Base-by-base conservation (phyloP, 1,284 basidiomycete species). In the Moesziomyces sp. region DNA sequence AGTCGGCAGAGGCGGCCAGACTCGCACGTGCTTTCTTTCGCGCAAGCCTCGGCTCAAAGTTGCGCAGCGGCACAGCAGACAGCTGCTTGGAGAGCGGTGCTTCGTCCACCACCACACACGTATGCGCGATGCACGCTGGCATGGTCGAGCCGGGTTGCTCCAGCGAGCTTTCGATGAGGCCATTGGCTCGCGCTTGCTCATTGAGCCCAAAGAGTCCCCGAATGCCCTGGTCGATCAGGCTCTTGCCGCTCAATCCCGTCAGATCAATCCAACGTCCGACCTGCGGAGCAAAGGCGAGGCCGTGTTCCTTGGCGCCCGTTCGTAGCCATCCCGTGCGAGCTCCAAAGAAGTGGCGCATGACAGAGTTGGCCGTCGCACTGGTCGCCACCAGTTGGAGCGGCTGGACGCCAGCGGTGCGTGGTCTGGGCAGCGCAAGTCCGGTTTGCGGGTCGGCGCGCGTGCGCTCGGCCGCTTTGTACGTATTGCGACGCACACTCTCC, bases 261-360 rank as follows among this genome's bases (percentile, higher is more conserved):
- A 80, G 58, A 46, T 83, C 82, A 50, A 83, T 74, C 79, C 81
- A 83, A 5, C 63, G 59, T n/a, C 80, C 81, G n/a, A 66, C 57
- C 46, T 70, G 63, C 28, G 58, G 60, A n/a, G 61, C 68, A 46
- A 64, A 69, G 5, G 50, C 43, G 26, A 64, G 52, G 16, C 51
- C 58, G 28, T 58, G 58, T 43, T 77, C 78, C 52, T 68, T 72
- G 35, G 71, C 67, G 28, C 79, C 80, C 2, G 78, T 77, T 2
- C 82, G 71, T 44, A 83, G 55, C 82, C 82, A 84, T 24, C 82
- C 82, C 1, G 82, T 84, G 7, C 80, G 70, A 6, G 80, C 79
- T 28, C 76, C 80, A 35, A 84, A 66, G 47, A 83, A 84, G 58
- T 84, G 77, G 28, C 82, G 76, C 59, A 84, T 59, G 10, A 84